Base-by-base conservation (phyloP, 2,329 filamentous ascomycete species). In the Dothistroma pini region DNA sequence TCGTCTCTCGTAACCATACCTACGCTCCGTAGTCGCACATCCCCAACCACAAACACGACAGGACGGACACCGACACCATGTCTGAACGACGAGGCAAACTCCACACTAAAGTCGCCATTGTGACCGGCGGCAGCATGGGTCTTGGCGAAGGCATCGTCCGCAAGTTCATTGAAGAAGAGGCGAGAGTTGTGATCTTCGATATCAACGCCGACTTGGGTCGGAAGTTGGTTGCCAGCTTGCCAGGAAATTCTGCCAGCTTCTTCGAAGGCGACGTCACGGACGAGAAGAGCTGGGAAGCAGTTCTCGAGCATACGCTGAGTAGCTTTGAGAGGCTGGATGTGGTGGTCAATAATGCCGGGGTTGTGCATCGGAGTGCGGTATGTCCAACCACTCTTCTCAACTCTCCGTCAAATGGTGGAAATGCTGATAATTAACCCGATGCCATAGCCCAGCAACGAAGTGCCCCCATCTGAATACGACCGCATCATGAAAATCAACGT, bases 401-500 rank as follows among this genome's bases (percentile, higher is more conserved):
- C 16, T 49, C 6, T 29, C 31, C 5, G 2, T 34, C 14, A 1
- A 16, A 25, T 34, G 25, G 38, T 7, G 38, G 38, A 7, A 44
- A 14, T 19, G 19, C 12, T 11, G 54, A 61, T 41, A 56, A 68
- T 61, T 59, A 59, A 57, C 25, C 34, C 19, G 29, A 32, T 44
- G 63, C 21, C 62, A 25, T 61, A 74, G 67, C 67, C 70, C 1
- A 69, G 66, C 1, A 54, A 61, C 8, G 61, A 66, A 12, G 73
- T 75, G 1, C 69, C 72, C 1, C 63, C 68, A 41, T 61, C 62
- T 4, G 72, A 74, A 62, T 74, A 68, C 51, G 66, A 74, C 58
- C 69, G 70, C 47, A 70, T 74, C 56, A 71, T 75, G 66, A 60
- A 64, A 10, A 70, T 72, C 60, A 74, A 75, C 55, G 66, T 74